Evolutionary conservation across 2,329 filamentous ascomycete genomes (phyloP).

Genomic region (Elsinoe australis): DNA sequence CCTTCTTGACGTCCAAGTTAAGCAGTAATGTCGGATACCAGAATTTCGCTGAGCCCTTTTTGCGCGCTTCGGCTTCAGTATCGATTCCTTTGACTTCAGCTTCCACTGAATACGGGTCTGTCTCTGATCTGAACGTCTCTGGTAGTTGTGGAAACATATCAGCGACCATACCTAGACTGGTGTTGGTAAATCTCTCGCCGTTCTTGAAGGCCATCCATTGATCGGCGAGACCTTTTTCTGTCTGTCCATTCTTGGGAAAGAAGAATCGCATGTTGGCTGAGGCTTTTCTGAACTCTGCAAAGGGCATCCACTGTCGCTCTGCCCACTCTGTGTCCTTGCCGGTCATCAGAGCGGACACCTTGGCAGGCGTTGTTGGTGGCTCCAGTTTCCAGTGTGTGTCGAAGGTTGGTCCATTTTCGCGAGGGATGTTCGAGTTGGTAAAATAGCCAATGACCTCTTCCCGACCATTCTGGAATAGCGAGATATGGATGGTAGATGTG

Average conservation of each 20-base stretch:
- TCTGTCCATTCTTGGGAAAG: slow-evolving; percentile 43
- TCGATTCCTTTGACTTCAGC: slow-evolving; percentile 24
- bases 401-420: slow-evolving; percentile 52
- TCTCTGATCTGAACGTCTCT: slow-evolving; percentile 38
- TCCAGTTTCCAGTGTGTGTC: slow-evolving; percentile 48
- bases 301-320: slow-evolving; percentile 38
- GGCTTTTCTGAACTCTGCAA: slow-evolving; percentile 43
- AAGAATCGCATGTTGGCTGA: slow-evolving; percentile 45
- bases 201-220: slow-evolving; percentile 60
- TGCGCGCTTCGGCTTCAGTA: slow-evolving; percentile 24
- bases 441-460: slow-evolving; percentile 58
- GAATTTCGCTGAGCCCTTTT: slow-evolving; percentile 35
- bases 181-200: slow-evolving; percentile 57
- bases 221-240: slow-evolving; percentile 43
- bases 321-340: slow-evolving; percentile 45
- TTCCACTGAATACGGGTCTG: slow-evolving; percentile 30
- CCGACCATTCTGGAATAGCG: slow-evolving; percentile 45
- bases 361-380: slow-evolving; percentile 38
- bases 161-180: slow-evolving; percentile 55
- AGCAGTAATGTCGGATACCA: slow-evolving; percentile 73
- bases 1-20: slow-evolving; percentile 70
- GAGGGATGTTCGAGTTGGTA: slow-evolving; percentile 55
- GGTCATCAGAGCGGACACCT: slow-evolving; percentile 37
- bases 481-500: slow-evolving; percentile 56
- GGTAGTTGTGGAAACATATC: slow-evolving; percentile 64